These are phyloP conservation scores for Pyrenochaeta sp. DNA, from an alignment of 2,329 filamentous ascomycete species.

Conservation along the genomic window DNA sequence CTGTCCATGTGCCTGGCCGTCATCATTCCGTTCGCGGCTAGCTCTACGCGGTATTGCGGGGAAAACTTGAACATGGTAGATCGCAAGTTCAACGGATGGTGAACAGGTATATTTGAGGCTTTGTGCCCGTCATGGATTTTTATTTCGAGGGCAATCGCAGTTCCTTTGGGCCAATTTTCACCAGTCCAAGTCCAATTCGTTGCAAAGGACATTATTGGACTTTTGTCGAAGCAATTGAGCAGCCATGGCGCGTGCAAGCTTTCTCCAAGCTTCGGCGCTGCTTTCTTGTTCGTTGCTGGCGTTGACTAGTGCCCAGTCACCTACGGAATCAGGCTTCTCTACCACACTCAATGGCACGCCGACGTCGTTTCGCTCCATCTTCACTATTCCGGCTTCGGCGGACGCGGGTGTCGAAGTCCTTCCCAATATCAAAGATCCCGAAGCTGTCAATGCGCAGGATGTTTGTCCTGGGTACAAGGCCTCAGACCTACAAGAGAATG, in stretches of 20 bases:
- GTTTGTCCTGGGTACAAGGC: conserved; percentile 69
- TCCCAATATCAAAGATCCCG: conserved; percentile 70
- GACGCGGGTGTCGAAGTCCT: conserved; percentile 49
- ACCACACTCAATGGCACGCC: conserved; percentile 37
- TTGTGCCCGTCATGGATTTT: background rate
- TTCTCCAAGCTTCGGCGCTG: conserved; percentile 29
- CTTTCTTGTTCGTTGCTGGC: conserved; percentile 33
- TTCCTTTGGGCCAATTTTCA: too few species aligned
- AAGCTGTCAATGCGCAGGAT: conserved; percentile 68
- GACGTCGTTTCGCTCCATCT: conserved; percentile 39
- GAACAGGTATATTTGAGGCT: conserved; percentile 12
- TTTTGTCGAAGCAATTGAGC: too few species aligned
- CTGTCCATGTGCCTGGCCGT: conserved; percentile 10
- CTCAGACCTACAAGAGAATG: conserved; percentile 55
- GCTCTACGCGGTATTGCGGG: conserved; percentile 17
- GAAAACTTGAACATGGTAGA: conserved; percentile 11
- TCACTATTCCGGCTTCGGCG: conserved; percentile 48
- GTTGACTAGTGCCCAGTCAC: conserved; percentile 30
- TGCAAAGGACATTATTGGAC: too few species aligned
- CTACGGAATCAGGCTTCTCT: conserved; percentile 29
- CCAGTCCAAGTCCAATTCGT: background rate
- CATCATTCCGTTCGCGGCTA: conserved; percentile 18
- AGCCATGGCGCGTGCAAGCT: conserved; percentile 35
- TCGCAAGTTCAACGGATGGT: conserved; percentile 3
- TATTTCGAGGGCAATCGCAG: too few species aligned